Evolutionary conservation across 73 alveolate genomes (phyloP), one percentile per base, ranked within the genome.

Genomic region (Tetrahymena thermophila): DNA sequence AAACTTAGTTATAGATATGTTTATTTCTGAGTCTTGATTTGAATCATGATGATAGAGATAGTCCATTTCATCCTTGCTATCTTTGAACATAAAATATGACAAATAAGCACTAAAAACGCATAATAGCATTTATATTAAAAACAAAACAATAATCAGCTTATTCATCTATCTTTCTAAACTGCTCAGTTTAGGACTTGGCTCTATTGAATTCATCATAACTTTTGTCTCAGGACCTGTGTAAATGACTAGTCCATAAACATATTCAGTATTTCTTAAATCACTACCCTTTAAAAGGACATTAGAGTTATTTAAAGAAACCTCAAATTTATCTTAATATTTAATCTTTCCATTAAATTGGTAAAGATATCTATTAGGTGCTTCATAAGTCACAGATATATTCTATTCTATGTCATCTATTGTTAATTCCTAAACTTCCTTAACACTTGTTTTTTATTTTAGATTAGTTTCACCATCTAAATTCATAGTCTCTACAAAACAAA

Each of bases 401-500:
- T 85, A 50, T 34, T 71, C 89, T 28, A 71, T 71, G 19, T 93
- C 97, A 23, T 38, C 96, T 71, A 97, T 84, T 23, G 97, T 95
- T 85, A 38, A 84, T 85, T 93, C 98, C 44, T 95, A 97, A 40
- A 37, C 25, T 94, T 96, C 97, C 93, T 43, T 94, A 94, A 96
- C 94, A 94, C 96, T 42, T n/a, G 57, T 94, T 84, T 94, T 94
- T 44, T 34, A 56, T 96, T 97, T 97, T 50, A 98, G 44, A 94
- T 96, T 97, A 4, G 98, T 97, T 55, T 98, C 99, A 0, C 99
- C 99, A 97, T 98, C 99, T 35, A 98, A 95, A 84, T 97, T 97
- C 95, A 97, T 98, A 6, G 99, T 98, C 93, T 98, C 99, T n/a
- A 98, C 97, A 40, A 97, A 98, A 85, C 98, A 97, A 95, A 96